These are phyloP conservation scores for Paramyrothecium roridum DNA, from an alignment of 2,329 filamentous ascomycete species.

Conservation along the genomic window DNA sequence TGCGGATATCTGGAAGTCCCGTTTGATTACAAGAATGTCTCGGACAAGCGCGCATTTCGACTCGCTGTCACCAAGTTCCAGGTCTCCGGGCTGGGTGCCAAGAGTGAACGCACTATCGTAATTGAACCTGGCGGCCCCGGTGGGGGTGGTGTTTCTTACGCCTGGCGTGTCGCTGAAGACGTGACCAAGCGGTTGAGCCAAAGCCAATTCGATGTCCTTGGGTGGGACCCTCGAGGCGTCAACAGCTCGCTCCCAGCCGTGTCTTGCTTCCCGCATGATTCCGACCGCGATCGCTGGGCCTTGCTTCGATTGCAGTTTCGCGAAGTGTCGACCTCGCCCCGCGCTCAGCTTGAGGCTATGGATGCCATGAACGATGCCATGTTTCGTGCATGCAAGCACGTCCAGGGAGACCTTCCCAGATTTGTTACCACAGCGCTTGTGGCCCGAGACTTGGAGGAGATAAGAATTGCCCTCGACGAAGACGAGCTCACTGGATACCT, in stretches of 20 bases:
- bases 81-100: slow-evolving; percentile 39
- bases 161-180: slow-evolving; percentile 32
- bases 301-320: slow-evolving; percentile 35
- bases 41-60: slow-evolving; percentile 39
- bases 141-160: slow-evolving; percentile 40
- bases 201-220: slow-evolving; percentile 42
- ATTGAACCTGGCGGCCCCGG: slow-evolving; percentile 50
- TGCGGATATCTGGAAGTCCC: slow-evolving; percentile 47
- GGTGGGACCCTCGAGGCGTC: slow-evolving; percentile 54
- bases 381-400: slow-evolving; percentile 39
- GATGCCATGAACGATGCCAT: slow-evolving; percentile 45
- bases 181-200: slow-evolving; percentile 38
- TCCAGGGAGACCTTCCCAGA: slow-evolving; percentile 40
- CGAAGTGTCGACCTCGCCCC: slow-evolving; percentile 28
- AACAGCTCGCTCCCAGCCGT: slow-evolving; percentile 42
- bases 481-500: slow-evolving; percentile 46
- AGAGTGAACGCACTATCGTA: slow-evolving; percentile 45
- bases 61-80: slow-evolving; percentile 48
- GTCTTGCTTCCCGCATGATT: slow-evolving; percentile 43
- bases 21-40: slow-evolving; percentile 42
- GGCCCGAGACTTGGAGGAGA: slow-evolving; percentile 46
- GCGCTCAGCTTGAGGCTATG: slow-evolving; percentile 35
- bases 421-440: slow-evolving; percentile 45
- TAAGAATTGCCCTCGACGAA: slow-evolving; percentile 41
- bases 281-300: slow-evolving; percentile 43